Percentiles rank a stretch among this genome's conserved stretches.
These are phyloP conservation scores for Daldinia bambusicola DNA, from an alignment of 495 filamentous ascomycete genomes.

Conservation along the genomic window DNA sequence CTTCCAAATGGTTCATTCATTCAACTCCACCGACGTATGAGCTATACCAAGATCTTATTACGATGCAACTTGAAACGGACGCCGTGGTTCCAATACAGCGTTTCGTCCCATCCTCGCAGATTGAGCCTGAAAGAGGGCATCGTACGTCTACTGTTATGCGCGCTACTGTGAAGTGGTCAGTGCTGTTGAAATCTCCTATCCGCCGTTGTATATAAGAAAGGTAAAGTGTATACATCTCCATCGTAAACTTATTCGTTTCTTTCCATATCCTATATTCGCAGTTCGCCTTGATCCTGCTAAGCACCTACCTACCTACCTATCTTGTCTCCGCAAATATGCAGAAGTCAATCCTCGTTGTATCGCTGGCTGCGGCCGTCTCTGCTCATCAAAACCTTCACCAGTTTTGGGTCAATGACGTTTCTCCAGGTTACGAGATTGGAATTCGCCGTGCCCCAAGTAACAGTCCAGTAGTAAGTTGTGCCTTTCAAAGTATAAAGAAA, in stretches of 20 bases:
- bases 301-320: background rate
- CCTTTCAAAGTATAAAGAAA: background rate
- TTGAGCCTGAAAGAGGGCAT: slow-evolving; percentile 33
- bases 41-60: background rate
- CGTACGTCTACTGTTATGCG: background rate
- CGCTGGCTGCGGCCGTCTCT: slow-evolving; percentile 40
- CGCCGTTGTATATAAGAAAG: background rate
- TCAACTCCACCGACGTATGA: background rate
- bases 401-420: slow-evolving; percentile 52
- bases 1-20: slow-evolving; percentile 7
- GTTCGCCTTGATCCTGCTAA: background rate
- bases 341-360: slow-evolving; percentile 24
- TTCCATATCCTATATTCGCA: background rate
- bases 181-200: background rate
- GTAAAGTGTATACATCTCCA: background rate
- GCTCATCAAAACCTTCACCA: slow-evolving; percentile 55
- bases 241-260: background rate
- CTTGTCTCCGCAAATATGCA: slow-evolving; percentile 18
- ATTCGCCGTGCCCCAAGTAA: slow-evolving; percentile 53
- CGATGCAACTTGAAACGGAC: background rate
- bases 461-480: slow-evolving; percentile 44
- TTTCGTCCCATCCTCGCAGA: slow-evolving; percentile 13
- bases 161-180: background rate
- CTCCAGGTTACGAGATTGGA: slow-evolving; percentile 51
- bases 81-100: slow-evolving; percentile 7